Percentiles rank a stretch among this genome's conserved stretches.
Conservation (phyloP, 2,329 filamentous ascomycete genomes). For the Aspergillus fumigatiaffinis region DNA sequence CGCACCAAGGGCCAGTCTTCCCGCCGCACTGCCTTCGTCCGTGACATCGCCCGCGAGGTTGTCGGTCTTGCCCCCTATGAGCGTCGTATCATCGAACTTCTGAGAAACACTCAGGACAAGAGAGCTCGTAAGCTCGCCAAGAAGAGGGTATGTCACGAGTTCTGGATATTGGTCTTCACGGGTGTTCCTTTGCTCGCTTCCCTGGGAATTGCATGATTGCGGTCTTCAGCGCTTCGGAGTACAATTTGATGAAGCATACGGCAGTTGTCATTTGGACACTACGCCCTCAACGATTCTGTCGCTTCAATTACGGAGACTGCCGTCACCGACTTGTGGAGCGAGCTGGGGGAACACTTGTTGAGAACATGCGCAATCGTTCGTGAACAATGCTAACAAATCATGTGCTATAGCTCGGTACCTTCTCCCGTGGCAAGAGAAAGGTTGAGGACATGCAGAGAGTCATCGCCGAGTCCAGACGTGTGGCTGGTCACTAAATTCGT, state of each 20-base stretch:
- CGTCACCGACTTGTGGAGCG: neutral
- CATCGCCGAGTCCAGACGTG: slow-evolving; percentile 90
- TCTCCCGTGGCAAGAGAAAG: slow-evolving; percentile 98
- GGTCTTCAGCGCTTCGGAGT: neutral
- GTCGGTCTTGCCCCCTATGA: slow-evolving; percentile 92
- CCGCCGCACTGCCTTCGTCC: slow-evolving; percentile 95
- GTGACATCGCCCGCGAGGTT: slow-evolving; percentile 98
- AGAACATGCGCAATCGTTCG: neutral
- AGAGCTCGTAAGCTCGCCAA: slow-evolving; percentile 97
- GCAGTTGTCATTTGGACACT: neutral
- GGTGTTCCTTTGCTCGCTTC: neutral
- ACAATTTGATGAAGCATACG: neutral
- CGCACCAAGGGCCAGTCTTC: slow-evolving; percentile 92
- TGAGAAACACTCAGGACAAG: slow-evolving; percentile 99
- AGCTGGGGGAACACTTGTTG: neutral
- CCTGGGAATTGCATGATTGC: neutral
- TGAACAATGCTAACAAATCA: slow-evolving; percentile 14
- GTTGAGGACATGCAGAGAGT: slow-evolving; percentile 98
- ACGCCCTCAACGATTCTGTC: neutral
- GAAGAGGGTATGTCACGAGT: slow-evolving; percentile 75
- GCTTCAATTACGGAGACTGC: neutral
- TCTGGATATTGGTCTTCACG: neutral
- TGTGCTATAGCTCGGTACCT: slow-evolving; percentile 77
- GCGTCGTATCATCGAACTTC: slow-evolving; percentile 97
- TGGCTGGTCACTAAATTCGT: slow-evolving; percentile 58